Evolutionary conservation across 2,329 filamentous ascomycete species (phyloP).

Genomic region (Pseudogymnoascus sp.): DNA sequence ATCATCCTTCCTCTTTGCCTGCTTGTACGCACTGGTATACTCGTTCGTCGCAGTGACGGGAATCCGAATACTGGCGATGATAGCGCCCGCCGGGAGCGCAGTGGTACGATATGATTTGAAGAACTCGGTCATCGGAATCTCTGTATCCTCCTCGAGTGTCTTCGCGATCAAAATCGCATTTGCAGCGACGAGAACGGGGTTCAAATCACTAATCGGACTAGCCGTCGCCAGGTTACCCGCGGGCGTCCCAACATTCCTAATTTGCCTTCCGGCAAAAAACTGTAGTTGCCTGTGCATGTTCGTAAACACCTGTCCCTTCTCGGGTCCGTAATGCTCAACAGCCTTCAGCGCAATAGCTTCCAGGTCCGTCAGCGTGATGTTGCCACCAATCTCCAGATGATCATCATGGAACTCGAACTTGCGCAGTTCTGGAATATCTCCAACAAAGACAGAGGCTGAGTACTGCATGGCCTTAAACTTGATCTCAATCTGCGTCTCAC

Average conservation of each 20-base stretch:
- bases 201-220: slow-evolving; percentile 92
- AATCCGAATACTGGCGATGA: slow-evolving; percentile 82
- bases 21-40: slow-evolving; percentile 85
- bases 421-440: slow-evolving; percentile 82
- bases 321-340: slow-evolving; percentile 64
- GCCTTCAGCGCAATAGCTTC: slow-evolving; percentile 78
- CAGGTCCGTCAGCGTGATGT: slow-evolving; percentile 84
- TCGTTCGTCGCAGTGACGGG: slow-evolving; percentile 73
- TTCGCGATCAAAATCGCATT: slow-evolving; percentile 76
- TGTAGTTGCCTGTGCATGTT: slow-evolving; percentile 89
- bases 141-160: slow-evolving; percentile 61
- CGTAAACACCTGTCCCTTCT: slow-evolving; percentile 63
- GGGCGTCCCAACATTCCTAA: slow-evolving; percentile 93
- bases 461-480: slow-evolving; percentile 96
- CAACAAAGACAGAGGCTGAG: slow-evolving; percentile 80
- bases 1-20: slow-evolving; percentile 94
- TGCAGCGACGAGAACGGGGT: slow-evolving; percentile 84
- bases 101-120: slow-evolving; percentile 89
- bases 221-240: slow-evolving; percentile 92
- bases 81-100: slow-evolving; percentile 68
- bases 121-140: slow-evolving; percentile 87
- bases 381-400: slow-evolving; percentile 84
- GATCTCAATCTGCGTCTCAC: slow-evolving; percentile 95
- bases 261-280: slow-evolving; percentile 91
- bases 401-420: slow-evolving; percentile 74